Percentiles rank a stretch among this genome's conserved stretches.
Evolutionary conservation across 2,329 filamentous ascomycete species (phyloP).

Genomic region (Fusarium tupiense): DNA sequence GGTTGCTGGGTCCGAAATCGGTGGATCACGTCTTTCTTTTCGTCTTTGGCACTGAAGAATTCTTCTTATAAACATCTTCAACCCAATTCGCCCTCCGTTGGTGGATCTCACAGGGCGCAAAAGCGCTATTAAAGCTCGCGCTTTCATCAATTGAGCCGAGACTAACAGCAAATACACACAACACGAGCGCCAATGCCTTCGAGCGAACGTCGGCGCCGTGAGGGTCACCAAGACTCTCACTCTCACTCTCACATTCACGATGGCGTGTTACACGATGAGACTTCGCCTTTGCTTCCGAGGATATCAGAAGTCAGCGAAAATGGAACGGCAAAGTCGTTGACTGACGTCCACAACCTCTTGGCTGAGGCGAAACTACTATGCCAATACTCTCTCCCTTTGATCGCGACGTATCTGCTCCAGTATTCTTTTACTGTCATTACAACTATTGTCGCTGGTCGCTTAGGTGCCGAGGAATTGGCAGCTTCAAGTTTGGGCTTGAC

Average conservation of each 20-base stretch:
- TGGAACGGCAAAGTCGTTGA: conserved; percentile 2
- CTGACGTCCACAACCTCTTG: conserved; percentile 17
- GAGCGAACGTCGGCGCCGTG: conserved; percentile 9
- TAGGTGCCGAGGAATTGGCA: conserved; percentile 63
- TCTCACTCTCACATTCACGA: background rate
- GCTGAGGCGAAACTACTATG: conserved; percentile 31
- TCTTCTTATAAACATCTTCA: conserved; percentile 13
- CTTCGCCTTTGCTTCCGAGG: conserved; percentile 24
- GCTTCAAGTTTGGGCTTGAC: conserved; percentile 63
- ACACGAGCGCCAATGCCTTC: conserved; percentile 10
- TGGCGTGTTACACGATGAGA: conserved; percentile 29
- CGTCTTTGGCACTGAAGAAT: conserved; percentile 11
- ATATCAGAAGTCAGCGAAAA: conserved; percentile 11
- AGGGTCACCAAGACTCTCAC: conserved; percentile 4
- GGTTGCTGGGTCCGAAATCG: conserved; percentile 18
- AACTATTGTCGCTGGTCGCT: conserved; percentile 62
- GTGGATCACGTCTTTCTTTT: conserved; percentile 9
- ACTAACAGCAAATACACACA: background rate
- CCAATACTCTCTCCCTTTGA: conserved; percentile 55
- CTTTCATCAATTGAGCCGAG: background rate
- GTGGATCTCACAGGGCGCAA: conserved; percentile 18
- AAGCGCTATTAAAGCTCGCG: background rate
- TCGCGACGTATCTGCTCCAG: conserved; percentile 63
- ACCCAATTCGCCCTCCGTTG: conserved; percentile 3
- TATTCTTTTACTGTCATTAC: conserved; percentile 64